These are phyloP conservation scores for Fusarium staphyleae DNA, from an alignment of 2,329 filamentous ascomycete species.

Conservation along the genomic window DNA sequence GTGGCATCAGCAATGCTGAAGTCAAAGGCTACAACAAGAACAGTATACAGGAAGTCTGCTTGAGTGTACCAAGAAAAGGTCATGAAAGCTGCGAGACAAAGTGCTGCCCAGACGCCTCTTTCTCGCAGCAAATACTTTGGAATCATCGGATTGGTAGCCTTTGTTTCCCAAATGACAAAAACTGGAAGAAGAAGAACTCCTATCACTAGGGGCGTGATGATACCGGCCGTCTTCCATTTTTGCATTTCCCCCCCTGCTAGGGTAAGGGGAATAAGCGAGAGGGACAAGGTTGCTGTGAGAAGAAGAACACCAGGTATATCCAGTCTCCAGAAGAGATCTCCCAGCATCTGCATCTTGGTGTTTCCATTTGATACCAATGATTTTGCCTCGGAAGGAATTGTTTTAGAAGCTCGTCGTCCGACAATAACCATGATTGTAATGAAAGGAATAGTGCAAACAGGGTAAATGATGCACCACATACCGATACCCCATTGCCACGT, in stretches of 20 bases:
- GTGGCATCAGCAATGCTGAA: slow-evolving; percentile 64
- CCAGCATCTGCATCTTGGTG: too few relatives aligned
- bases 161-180: slow-evolving; percentile 58
- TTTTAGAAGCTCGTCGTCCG: slow-evolving; percentile 58
- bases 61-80: slow-evolving; percentile 69
- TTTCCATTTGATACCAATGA: too few relatives aligned
- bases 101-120: slow-evolving; percentile 67
- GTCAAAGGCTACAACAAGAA: slow-evolving; percentile 67
- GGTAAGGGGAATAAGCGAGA: slow-evolving; percentile 55
- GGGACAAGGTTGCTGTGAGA: slow-evolving; percentile 54
- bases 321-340: slow-evolving; percentile 57
- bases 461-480: slow-evolving; percentile 71
- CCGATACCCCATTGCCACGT: slow-evolving; percentile 69
- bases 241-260: slow-evolving; percentile 53
- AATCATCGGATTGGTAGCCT: slow-evolving; percentile 61
- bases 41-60: slow-evolving; percentile 69
- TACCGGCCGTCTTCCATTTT: slow-evolving; percentile 49
- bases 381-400: too few relatives aligned
- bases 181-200: slow-evolving; percentile 57
- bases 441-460: slow-evolving; percentile 63
- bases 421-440: slow-evolving; percentile 60
- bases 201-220: slow-evolving; percentile 55
- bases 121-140: slow-evolving; percentile 69
- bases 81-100: slow-evolving; percentile 64
- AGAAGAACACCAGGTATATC: slow-evolving; percentile 55